Percentiles rank a stretch among this genome's conserved stretches.
Evolutionary conservation across 2,329 filamentous ascomycete genomes (phyloP).

Genomic region (Aspergillus sojae): DNA sequence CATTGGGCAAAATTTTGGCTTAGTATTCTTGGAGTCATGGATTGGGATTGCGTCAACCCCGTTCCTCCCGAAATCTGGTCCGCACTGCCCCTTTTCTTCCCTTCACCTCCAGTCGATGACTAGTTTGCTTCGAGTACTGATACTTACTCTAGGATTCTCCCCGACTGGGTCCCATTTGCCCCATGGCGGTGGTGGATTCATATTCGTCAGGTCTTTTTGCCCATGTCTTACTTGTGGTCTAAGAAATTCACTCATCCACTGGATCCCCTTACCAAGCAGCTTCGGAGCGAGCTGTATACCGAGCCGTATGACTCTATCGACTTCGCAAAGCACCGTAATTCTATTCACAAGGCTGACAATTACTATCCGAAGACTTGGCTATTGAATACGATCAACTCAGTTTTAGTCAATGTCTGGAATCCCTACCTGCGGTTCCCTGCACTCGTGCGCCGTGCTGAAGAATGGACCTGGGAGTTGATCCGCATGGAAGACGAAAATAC

Average conservation of each 20-base stretch:
- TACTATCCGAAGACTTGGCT: conserved; percentile 91
- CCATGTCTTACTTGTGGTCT: conserved; percentile 89
- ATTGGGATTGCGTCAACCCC: conserved; percentile 94
- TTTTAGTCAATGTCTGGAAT: conserved; percentile 77
- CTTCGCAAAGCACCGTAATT: conserved; percentile 78
- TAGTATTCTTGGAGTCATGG: conserved; percentile 75
- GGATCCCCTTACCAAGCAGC: conserved; percentile 70
- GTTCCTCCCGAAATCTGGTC: conserved; percentile 90
- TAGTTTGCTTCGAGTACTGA: conserved; percentile 9
- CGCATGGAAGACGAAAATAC: conserved; percentile 94
- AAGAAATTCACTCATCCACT: conserved; percentile 77
- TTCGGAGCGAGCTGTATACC: conserved; percentile 81
- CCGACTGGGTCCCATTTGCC: conserved; percentile 85
- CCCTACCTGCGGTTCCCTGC: conserved; percentile 71
- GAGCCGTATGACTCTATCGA: conserved; percentile 77
- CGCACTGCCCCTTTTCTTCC: conserved; percentile 16
- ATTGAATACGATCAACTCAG: conserved; percentile 76
- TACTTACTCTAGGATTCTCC: conserved; percentile 60
- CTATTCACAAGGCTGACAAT: conserved; percentile 77
- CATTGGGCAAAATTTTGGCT: conserved; percentile 99
- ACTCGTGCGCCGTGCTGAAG: conserved; percentile 72
- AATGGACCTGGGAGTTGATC: conserved; percentile 79
- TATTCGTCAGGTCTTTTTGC: conserved; percentile 92
- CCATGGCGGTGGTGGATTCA: conserved; percentile 99
- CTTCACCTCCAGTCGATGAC: background rate